Evolutionary conservation across 164 flowering plant genomes (phyloP).

Genomic region (Vitis vinifera): DNA sequence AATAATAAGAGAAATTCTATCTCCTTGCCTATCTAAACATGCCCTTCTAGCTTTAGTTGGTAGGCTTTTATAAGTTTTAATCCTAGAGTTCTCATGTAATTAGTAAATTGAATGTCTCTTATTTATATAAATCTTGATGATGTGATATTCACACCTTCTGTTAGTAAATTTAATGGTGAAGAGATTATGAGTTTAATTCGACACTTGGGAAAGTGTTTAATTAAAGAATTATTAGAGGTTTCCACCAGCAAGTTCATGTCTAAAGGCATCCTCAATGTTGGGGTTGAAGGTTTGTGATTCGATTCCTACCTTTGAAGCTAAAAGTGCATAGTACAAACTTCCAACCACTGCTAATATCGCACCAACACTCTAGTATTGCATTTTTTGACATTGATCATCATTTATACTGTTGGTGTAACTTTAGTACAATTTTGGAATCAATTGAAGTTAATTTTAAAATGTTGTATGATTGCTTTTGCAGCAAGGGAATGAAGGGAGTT

Average conservation of each 20-base stretch:
- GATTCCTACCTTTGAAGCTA: slow-evolving; percentile 60
- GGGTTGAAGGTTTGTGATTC: slow-evolving; percentile 63
- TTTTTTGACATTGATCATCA: neutral
- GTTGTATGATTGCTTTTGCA: no score
- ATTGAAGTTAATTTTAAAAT: neutral
- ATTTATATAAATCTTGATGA: slow-evolving; percentile 41
- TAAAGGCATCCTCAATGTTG: slow-evolving; percentile 33
- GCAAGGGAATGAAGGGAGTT: no score
- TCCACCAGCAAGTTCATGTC: slow-evolving; percentile 67
- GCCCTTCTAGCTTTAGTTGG: no score
- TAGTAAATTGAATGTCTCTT: no score
- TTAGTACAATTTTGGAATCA: neutral
- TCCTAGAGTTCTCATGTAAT: no score
- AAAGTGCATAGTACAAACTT: slow-evolving; percentile 12
- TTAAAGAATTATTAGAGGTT: slow-evolving; percentile 79
- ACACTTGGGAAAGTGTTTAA: slow-evolving; percentile 84
- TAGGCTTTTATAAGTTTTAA: no score
- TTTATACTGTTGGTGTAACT: neutral
- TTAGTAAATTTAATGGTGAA: slow-evolving; percentile 52
- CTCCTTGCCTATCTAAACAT: no score
- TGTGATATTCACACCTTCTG: slow-evolving; percentile 47
- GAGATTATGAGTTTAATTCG: slow-evolving; percentile 59
- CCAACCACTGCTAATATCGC: neutral
- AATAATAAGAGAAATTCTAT: no score
- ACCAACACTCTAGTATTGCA: neutral